Evolutionary conservation across 2,329 filamentous ascomycete genomes (phyloP), one percentile per base, ranked within the genome.

Genomic region (Ophiostoma pallidulum): DNA sequence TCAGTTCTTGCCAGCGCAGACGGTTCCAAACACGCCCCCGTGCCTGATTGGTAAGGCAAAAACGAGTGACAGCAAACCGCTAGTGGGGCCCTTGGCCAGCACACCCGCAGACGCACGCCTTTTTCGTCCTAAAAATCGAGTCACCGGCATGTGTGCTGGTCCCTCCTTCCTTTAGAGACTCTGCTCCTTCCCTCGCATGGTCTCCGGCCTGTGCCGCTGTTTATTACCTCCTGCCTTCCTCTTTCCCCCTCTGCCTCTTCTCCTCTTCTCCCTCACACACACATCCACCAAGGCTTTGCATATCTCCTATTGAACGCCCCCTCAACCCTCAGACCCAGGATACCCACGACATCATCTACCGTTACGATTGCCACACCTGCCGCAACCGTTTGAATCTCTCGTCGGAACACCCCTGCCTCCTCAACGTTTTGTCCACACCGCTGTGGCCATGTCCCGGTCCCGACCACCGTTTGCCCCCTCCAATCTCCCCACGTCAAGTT

Each of bases 361-460:
- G n/a, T n/a, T n/a, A n/a, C n/a, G n/a, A n/a, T n/a, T 28, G 10
- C 35, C 18, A 16, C 32, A 9, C 12, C 16, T 8, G 24, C 33
- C 8, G 24, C 32, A 13, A 24, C 31, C 28, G 37, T 20, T 19
- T 26, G 19, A 9, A 40, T 14, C 19, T 4, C 28, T 10, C 24
- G 5, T 5, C 24, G 10, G 24, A 6, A 28, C 10, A 28, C 24
- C 10, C 29, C 26, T 37, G n/a, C 7, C 22, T 14, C 36, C 37
- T 24, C 12, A 26, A 8, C 3, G 20, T 10, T 13, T 16, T 26
- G 10, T 12, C 26, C 37, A 18, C 41, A 18, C 41, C 45, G 18
- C 31, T 44, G 50, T 33, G 50, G 50, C 50, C 50, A 52, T 52
- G 50, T 52, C 50, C 44, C 47, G 37, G 20, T 38, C 41, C 22